These are phyloP conservation scores for Irpex rosettiformis DNA, from an alignment of 1,284 basidiomycete species.

Conservation along the genomic window DNA sequence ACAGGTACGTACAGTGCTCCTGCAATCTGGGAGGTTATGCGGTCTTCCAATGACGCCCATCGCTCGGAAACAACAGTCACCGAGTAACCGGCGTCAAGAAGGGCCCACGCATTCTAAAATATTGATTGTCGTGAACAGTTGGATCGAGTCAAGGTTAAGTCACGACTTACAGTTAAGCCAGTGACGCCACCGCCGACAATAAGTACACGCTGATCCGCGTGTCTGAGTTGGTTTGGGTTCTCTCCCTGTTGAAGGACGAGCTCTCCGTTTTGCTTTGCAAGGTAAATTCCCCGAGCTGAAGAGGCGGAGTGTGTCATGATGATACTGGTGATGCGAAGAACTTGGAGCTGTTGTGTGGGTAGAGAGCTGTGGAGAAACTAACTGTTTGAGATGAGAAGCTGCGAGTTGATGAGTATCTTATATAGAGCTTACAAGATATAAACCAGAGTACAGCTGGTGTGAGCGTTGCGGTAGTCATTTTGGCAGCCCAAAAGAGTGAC, in stretches of 20 bases:
- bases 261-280: slow-evolving; percentile 14
- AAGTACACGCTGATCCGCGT: slow-evolving; percentile 18
- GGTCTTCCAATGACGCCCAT: slow-evolving; percentile 23
- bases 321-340: not conserved
- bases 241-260: slow-evolving; percentile 14
- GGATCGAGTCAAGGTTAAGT: not conserved
- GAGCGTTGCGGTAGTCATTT: not conserved
- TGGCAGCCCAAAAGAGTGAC: not conserved
- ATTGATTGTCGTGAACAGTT: not conserved
- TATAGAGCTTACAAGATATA: not conserved
- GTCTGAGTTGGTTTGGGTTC: slow-evolving; percentile 10
- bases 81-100: slow-evolving; percentile 30
- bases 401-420: not conserved
- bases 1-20: slow-evolving; percentile 24
- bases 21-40: slow-evolving; percentile 31
- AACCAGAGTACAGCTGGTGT: not conserved
- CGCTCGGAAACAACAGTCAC: slow-evolving; percentile 29
- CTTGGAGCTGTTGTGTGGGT: not conserved
- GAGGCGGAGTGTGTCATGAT: not conserved
- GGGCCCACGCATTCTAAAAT: slow-evolving; percentile 28
- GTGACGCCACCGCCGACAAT: slow-evolving; percentile 26
- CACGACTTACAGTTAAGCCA: slow-evolving; percentile 20
- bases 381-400: not conserved
- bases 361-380: not conserved
- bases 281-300: slow-evolving; percentile 10